phyloP scores from a whole-genome alignment of 2,329 filamentous ascomycete species.

The Pseudogymnoascus sp. region DNA sequence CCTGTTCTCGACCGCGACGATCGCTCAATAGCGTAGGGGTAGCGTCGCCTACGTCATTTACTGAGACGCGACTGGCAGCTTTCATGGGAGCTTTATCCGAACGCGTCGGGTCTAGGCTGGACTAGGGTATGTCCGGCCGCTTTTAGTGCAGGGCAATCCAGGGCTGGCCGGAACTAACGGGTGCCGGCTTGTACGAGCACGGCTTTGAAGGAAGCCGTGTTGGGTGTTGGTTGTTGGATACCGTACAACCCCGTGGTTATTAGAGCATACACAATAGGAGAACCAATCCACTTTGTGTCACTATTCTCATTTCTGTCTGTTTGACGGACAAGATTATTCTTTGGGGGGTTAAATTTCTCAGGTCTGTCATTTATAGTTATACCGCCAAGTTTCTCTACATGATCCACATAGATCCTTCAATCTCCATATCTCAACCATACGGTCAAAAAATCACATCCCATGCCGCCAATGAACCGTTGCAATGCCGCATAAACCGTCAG shows the following conservation, averaged over 20 bases:
- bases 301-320: too few relatives aligned
- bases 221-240: too few relatives aligned
- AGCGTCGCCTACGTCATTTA: neutral
- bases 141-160: neutral
- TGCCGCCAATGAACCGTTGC: neutral
- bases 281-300: too few relatives aligned
- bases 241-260: too few relatives aligned
- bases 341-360: neutral
- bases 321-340: neutral
- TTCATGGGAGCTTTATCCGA: neutral
- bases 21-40: neutral
- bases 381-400: neutral
- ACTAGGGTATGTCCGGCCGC: neutral
- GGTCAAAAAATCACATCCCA: neutral
- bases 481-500: neutral
- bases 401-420: neutral
- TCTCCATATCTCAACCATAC: neutral
- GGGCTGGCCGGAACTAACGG: slow-evolving; percentile 1
- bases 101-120: neutral
- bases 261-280: too few relatives aligned
- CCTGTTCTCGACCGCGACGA: slow-evolving; percentile 1
- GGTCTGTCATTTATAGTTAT: neutral
- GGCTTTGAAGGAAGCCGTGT: neutral
- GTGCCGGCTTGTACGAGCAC: neutral
- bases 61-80: neutral